Evolutionary conservation across 225 moss, liverwort and hornwort genomes (phyloP).

Genomic region (Bryum argenteum): DNA sequence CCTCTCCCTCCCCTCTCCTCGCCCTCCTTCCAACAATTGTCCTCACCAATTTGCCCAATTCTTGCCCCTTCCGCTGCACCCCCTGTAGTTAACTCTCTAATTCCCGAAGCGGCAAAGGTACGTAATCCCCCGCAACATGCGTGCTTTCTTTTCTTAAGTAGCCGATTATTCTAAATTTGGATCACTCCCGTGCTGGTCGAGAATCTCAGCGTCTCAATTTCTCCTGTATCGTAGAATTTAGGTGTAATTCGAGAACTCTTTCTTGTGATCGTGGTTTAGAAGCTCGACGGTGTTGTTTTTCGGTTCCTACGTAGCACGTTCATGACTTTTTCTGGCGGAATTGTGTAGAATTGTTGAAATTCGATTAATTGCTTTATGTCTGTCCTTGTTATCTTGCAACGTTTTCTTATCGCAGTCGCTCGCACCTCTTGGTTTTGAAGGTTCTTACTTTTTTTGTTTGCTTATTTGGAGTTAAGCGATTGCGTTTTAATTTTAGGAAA

Average conservation of each 20-base stretch:
- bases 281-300: not conserved
- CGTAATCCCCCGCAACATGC: not conserved
- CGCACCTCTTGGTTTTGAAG: slow-evolving; percentile 37
- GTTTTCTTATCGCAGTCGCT: slow-evolving; percentile 28
- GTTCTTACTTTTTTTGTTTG: not conserved
- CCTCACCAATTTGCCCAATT: not conserved
- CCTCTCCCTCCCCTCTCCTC: not conserved
- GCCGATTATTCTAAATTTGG: slow-evolving; percentile 20
- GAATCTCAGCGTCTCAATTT: slow-evolving; percentile 1
- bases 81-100: too few relatives aligned
- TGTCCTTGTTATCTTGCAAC: slow-evolving; percentile 34
- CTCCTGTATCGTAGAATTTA: not conserved
- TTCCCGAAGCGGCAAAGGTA: too few relatives aligned
- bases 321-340: not conserved
- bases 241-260: not conserved
- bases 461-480: not conserved
- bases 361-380: not conserved
- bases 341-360: not conserved
- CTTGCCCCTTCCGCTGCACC: too few relatives aligned
- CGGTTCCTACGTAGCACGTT: not conserved
- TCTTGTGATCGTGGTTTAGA: not conserved
- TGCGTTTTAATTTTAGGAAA: slow-evolving; percentile 18
- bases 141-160: not conserved
- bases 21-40: not conserved
- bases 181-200: slow-evolving; percentile 14